Conservation (phyloP, 2,329 filamentous ascomycete species). For the Hyphodiscus sp. region DNA sequence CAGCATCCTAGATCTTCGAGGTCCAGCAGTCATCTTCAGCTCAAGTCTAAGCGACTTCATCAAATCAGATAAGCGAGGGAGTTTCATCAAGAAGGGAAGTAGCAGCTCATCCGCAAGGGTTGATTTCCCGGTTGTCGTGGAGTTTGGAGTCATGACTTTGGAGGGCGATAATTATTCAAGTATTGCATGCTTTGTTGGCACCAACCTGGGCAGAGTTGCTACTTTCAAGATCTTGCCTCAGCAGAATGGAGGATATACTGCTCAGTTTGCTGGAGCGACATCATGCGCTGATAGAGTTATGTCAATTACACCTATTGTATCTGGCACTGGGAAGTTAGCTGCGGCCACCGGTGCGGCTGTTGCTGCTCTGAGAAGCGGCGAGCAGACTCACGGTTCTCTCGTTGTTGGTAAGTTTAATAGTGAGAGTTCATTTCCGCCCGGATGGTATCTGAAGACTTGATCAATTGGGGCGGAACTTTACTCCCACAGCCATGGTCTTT, state of each 20-base stretch:
- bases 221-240: constrained; percentile 88
- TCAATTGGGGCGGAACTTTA: no score
- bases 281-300: constrained; percentile 65
- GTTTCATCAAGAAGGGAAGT: constrained; percentile 56
- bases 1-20: constrained; percentile 79
- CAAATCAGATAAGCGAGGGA: constrained; percentile 69
- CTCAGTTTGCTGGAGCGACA: constrained; percentile 62
- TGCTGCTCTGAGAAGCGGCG: constrained; percentile 67
- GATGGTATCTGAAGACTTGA: no score
- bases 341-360: constrained; percentile 69
- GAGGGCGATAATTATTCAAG: constrained; percentile 95
- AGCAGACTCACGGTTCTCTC: constrained; percentile 71
- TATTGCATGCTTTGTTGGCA: constrained; percentile 87
- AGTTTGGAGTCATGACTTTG: constrained; percentile 89
- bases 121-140: constrained; percentile 75
- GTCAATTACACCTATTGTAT: constrained; percentile 71
- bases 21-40: constrained; percentile 76
- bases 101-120: constrained; percentile 40
- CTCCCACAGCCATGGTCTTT: no score
- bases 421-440: no score
- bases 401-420: constrained; percentile 54
- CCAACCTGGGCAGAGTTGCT: constrained; percentile 72
- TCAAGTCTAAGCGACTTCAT: constrained; percentile 65
- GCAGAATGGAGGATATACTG: constrained; percentile 61
- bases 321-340: constrained; percentile 70